A percentile compares a stretch with the other conserved stretches of the same genome.
phyloP scores from a whole-genome alignment of 176 grass and related monocot genomes.

The Zoysia pacifica region DNA sequence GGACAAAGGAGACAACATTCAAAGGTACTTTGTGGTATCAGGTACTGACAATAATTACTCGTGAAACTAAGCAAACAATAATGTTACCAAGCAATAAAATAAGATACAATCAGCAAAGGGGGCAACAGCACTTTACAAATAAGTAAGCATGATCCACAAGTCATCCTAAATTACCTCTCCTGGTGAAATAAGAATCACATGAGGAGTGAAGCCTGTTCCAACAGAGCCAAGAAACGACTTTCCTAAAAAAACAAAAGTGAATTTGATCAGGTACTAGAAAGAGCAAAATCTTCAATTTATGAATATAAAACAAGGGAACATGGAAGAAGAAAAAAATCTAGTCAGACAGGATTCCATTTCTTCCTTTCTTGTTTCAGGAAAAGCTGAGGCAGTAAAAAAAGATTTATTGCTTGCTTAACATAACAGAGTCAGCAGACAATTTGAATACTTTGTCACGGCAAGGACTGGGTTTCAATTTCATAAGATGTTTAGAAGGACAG shows the following conservation, averaged over 20 bases:
- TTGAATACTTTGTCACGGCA: not conserved
- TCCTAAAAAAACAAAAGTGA: constrained; percentile 47
- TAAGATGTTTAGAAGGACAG: not conserved
- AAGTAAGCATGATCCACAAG: not conserved
- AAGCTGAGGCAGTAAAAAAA: not conserved
- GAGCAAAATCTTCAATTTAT: not conserved
- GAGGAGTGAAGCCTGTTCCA: constrained; percentile 97
- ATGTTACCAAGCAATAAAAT: constrained; percentile 2
- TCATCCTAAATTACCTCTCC: constrained; percentile 69
- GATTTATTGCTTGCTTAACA: constrained; percentile 11
- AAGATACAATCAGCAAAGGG: not conserved
- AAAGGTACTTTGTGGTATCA: not conserved
- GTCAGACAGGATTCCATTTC: not conserved
- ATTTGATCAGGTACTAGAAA: constrained; percentile 15
- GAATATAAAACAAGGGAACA: not conserved
- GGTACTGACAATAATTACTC: constrained; percentile 7
- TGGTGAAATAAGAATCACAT: constrained; percentile 77
- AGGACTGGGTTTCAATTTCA: not conserved
- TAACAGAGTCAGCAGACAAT: not conserved
- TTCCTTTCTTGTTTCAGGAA: not conserved
- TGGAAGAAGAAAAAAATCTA: constrained; percentile 12
- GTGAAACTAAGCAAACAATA: not conserved
- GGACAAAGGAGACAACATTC: constrained; percentile 16
- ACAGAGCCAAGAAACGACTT: constrained; percentile 93
- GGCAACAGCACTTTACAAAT: not conserved